These are phyloP conservation scores for Xenosphaeropsis pyriputrescens DNA, from an alignment of 2,329 filamentous ascomycete species.

Conservation along the genomic window DNA sequence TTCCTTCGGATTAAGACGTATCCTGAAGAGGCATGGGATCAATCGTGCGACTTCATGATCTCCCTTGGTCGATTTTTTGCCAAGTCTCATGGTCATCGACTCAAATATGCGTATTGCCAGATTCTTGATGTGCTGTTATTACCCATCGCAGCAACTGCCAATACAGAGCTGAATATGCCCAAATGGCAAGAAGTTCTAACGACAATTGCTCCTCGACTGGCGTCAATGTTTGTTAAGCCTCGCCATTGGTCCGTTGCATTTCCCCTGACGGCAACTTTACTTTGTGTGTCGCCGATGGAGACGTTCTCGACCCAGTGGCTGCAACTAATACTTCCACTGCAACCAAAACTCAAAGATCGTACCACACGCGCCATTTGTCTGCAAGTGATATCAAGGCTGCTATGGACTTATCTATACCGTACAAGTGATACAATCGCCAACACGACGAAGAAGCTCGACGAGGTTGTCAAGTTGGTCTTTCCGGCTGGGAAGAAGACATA, in stretches of 20 bases:
- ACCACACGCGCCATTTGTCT: constrained; percentile 64
- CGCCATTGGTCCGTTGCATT: constrained; percentile 86
- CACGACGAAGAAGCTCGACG: constrained; percentile 70
- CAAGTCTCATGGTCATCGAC: constrained; percentile 70
- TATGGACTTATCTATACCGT: constrained; percentile 92
- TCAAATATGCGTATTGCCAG: constrained; percentile 92
- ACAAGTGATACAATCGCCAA: constrained; percentile 55
- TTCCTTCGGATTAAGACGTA: constrained; percentile 66
- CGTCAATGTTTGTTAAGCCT: constrained; percentile 78
- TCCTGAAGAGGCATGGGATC: constrained; percentile 64
- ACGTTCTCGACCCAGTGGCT: constrained; percentile 79
- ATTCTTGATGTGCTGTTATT: constrained; percentile 77
- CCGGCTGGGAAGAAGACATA: constrained; percentile 69
- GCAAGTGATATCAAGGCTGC: constrained; percentile 74
- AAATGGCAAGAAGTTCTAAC: constrained; percentile 82
- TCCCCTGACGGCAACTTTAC: constrained; percentile 70
- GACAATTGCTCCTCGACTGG: constrained; percentile 61
- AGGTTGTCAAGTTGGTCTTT: constrained; percentile 73
- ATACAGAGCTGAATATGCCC: constrained; percentile 60
- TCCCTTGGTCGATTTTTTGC: constrained; percentile 70
- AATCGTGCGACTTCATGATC: constrained; percentile 79
- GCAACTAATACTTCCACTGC: constrained; percentile 61
- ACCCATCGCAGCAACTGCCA: constrained; percentile 70
- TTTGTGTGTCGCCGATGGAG: constrained; percentile 80
- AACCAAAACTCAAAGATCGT: constrained; percentile 74